These are phyloP conservation scores for sunflower (Helianthus annuus) DNA, from an alignment of 129 eudicot genomes.

Conservation along the genomic window HanXRQr2.0-SUNRISE NC_035449.2:29983545-29984044, in stretches of 20 bases:
- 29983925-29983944: constrained; percentile 11
- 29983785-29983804: neutral
- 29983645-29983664: neutral
- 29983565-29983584: neutral
- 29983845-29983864: neutral
- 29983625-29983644: neutral
- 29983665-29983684: neutral
- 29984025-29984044: neutral
- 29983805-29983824: constrained; percentile 5
- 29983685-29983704: neutral
- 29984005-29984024: no score
- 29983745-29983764: neutral
- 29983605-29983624: neutral
- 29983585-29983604: neutral
- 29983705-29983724: neutral
- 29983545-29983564: neutral
- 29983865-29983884: neutral
- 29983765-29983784: neutral
- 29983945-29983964: neutral
- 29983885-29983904: neutral
- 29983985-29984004: constrained; percentile 6
- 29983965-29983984: constrained; percentile 3
- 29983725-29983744: neutral
- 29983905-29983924: constrained; percentile 4
- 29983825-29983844: neutral